phyloP scores from a whole-genome alignment of 2,329 filamentous ascomycete genomes.

The Xylariales sp. region DNA sequence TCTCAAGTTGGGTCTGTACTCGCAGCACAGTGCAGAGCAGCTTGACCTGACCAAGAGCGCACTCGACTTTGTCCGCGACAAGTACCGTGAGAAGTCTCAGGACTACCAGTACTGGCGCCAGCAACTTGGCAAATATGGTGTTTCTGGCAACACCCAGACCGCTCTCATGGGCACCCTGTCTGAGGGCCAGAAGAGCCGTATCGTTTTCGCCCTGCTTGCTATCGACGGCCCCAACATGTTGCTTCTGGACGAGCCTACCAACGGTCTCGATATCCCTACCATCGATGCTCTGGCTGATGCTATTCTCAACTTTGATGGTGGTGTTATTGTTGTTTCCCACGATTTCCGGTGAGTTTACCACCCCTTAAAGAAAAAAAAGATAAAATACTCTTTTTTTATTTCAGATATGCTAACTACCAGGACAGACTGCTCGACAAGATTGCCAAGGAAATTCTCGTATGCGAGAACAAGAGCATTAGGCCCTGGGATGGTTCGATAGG shows the following conservation, averaged over 20 bases:
- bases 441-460: constrained; percentile 98
- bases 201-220: constrained; percentile 93
- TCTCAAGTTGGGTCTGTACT: constrained; percentile 97
- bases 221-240: constrained; percentile 98
- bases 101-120: constrained; percentile 99
- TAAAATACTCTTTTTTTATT: background rate
- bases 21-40: constrained; percentile 97
- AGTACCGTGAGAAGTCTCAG: constrained; percentile 82
- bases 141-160: constrained; percentile 90
- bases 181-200: constrained; percentile 96
- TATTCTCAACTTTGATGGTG: constrained; percentile 92
- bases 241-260: constrained; percentile 95
- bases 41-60: constrained; percentile 97
- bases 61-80: constrained; percentile 95
- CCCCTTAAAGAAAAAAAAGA: no score
- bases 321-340: constrained; percentile 97
- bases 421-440: constrained; percentile 94
- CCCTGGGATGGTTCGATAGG: constrained; percentile 86
- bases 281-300: constrained; percentile 97
- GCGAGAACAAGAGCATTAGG: constrained; percentile 93
- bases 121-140: constrained; percentile 90
- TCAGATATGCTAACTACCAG: constrained; percentile 12
- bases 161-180: constrained; percentile 97
- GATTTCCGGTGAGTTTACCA: constrained; percentile 80
- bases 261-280: constrained; percentile 97